Conservation (phyloP, 345 rosid species). For the Melastoma malabathricum region DNA sequence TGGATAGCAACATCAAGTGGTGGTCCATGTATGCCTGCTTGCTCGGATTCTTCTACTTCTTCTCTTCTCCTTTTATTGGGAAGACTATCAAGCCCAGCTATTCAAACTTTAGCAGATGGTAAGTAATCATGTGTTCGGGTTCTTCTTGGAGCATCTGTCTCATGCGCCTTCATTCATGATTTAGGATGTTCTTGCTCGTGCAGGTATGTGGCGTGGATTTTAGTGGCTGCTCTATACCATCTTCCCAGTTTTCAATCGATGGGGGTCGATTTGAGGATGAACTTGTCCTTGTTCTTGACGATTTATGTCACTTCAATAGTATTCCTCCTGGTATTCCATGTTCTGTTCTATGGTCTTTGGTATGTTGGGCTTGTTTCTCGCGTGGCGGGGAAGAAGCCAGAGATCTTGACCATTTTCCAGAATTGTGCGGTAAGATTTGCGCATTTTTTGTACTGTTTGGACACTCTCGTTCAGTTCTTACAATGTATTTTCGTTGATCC, state of each 20-base stretch:
- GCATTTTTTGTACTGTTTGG: constrained; percentile 1
- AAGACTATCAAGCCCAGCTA: constrained; percentile 95
- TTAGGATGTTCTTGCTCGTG: constrained; percentile 10
- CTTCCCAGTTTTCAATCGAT: constrained; percentile 98
- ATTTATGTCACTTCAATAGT: constrained; percentile 71
- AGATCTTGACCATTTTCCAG: constrained; percentile 77
- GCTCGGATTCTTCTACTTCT: constrained; percentile 97
- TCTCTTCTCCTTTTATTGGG: constrained; percentile 89
- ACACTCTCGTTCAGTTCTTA: background rate
- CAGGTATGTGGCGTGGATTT: constrained; percentile 98
- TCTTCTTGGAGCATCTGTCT: constrained; percentile 2
- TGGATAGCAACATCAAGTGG: constrained; percentile 84
- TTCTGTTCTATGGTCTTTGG: constrained; percentile 84
- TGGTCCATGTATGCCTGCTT: constrained; percentile 99
- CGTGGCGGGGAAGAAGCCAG: constrained; percentile 92
- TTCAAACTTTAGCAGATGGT: constrained; percentile 96
- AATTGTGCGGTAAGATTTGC: constrained; percentile 71
- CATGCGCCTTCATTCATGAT: background rate
- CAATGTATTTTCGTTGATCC: constrained; percentile 1
- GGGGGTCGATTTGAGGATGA: constrained; percentile 99
- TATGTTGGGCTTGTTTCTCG: constrained; percentile 88
- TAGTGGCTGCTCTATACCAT: constrained; percentile 93
- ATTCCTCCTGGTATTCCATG: constrained; percentile 88
- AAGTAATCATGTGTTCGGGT: constrained; percentile 13
- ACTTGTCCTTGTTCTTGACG: constrained; percentile 84